Evolutionary conservation across 805 yeast species (phyloP).

Genomic region (Nakazawaea holstii): DNA sequence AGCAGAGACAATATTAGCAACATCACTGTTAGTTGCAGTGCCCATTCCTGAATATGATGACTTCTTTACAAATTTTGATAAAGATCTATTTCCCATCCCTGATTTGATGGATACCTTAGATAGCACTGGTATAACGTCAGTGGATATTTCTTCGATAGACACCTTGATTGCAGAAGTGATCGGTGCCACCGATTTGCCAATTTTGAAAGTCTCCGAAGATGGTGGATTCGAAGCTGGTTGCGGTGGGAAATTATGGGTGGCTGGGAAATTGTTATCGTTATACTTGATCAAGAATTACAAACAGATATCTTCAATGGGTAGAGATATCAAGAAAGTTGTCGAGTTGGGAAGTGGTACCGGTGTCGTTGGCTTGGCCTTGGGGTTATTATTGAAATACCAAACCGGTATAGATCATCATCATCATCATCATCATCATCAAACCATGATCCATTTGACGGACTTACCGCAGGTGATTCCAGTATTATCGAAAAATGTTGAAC

Average conservation of each 20-base stretch:
- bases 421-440: too few relatives aligned
- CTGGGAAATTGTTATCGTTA: conserved; percentile 48
- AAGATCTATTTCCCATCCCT: conserved; percentile 8
- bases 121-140: conserved; percentile 7
- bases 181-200: conserved; percentile 14
- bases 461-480: conserved; percentile 40
- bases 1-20: not conserved
- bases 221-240: conserved; percentile 53
- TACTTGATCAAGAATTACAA: conserved; percentile 30
- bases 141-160: conserved; percentile 9
- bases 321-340: conserved; percentile 25
- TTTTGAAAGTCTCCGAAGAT: conserved; percentile 41
- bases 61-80: conserved; percentile 1
- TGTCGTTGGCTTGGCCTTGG: conserved; percentile 38
- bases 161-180: not conserved
- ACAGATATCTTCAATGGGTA: conserved; percentile 16
- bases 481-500: conserved; percentile 37
- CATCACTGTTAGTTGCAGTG: not conserved
- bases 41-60: not conserved
- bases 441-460: conserved; percentile 42
- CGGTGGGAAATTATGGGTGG: conserved; percentile 62
- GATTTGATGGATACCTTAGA: conserved; percentile 3
- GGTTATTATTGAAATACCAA: conserved; percentile 22
- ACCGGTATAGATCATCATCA: conserved; percentile 3
- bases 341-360: conserved; percentile 62